Evolutionary conservation across 2,329 filamentous ascomycete species (phyloP).

Genomic region (Diaporthe amygdali): DNA sequence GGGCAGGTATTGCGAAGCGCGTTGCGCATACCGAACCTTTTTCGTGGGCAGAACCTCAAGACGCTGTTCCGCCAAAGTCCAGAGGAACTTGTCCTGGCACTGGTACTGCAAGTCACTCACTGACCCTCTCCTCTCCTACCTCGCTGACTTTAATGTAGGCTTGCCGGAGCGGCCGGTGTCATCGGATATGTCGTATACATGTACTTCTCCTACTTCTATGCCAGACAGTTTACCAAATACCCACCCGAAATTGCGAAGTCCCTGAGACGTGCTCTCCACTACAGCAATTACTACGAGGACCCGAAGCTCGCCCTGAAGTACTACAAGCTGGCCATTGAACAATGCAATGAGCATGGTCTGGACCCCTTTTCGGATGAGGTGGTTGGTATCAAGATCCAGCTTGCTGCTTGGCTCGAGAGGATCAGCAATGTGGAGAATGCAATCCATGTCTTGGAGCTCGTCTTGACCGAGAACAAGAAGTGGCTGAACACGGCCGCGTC

Average conservation of each 20-base stretch:
- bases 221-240: slow-evolving; percentile 59
- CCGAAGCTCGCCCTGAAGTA: slow-evolving; percentile 80
- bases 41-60: slow-evolving; percentile 43
- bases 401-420: slow-evolving; percentile 81
- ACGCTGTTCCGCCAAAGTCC: slow-evolving; percentile 47
- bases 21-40: slow-evolving; percentile 37
- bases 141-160: slow-evolving; percentile 39
- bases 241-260: slow-evolving; percentile 77
- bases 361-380: slow-evolving; percentile 93
- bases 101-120: slow-evolving; percentile 43
- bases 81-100: slow-evolving; percentile 47
- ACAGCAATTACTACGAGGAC: slow-evolving; percentile 77
- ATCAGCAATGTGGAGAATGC: slow-evolving; percentile 73
- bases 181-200: slow-evolving; percentile 45
- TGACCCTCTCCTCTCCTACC: slow-evolving; percentile 30
- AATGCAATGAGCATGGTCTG: slow-evolving; percentile 75
- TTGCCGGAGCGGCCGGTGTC: slow-evolving; percentile 39
- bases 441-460: slow-evolving; percentile 78
- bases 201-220: slow-evolving; percentile 62
- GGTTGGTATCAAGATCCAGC: slow-evolving; percentile 84
- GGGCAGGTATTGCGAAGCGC: slow-evolving; percentile 18
- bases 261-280: slow-evolving; percentile 85
- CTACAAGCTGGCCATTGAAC: slow-evolving; percentile 79
- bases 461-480: slow-evolving; percentile 70
- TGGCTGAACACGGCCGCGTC: slow-evolving; percentile 64